Conservation (phyloP, 2,329 filamentous ascomycete species). For the Colletotrichum gigasporum region DNA sequence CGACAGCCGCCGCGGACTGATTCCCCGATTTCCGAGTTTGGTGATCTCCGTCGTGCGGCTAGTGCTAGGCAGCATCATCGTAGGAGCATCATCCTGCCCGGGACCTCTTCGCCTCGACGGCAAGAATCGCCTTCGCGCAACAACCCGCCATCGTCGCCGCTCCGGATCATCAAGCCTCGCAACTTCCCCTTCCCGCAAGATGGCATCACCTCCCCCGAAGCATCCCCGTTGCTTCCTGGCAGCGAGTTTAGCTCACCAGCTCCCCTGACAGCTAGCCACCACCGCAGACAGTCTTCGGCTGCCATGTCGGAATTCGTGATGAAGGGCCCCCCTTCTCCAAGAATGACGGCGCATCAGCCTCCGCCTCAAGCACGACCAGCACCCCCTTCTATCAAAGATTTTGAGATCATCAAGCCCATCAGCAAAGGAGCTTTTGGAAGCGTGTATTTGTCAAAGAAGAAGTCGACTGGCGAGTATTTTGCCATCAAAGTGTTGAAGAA, state of each 20-base stretch:
- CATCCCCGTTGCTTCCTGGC: conserved; percentile 85
- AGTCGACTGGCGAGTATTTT: conserved; percentile 97
- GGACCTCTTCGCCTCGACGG: conserved; percentile 80
- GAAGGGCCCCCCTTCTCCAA: conserved; percentile 82
- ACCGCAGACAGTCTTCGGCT: conserved; percentile 90
- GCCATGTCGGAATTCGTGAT: conserved; percentile 77
- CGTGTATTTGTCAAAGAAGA: conserved; percentile 98
- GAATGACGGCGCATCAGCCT: conserved; percentile 79
- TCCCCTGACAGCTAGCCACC: conserved; percentile 69
- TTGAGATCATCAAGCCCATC: conserved; percentile 99
- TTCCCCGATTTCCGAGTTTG: conserved; percentile 89
- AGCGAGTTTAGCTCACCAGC: conserved; percentile 84
- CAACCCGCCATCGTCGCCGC: conserved; percentile 81
- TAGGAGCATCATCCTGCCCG: conserved; percentile 84
- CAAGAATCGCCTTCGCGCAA: conserved; percentile 88
- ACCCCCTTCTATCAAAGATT: conserved; percentile 97
- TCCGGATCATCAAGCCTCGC: conserved; percentile 86
- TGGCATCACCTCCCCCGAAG: conserved; percentile 81
- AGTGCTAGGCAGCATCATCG: conserved; percentile 87
- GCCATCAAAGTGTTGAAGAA: conserved; percentile 99
- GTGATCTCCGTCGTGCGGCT: conserved; percentile 76
- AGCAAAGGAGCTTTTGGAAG: conserved; percentile 99
- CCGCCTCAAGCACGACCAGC: conserved; percentile 87
- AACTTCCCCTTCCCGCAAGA: conserved; percentile 68
- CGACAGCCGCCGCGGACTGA: conserved; percentile 77